These are phyloP conservation scores for Leccinum barrowsii DNA, from an alignment of 768 basidiomycete genomes.

Conservation along the genomic window DNA sequence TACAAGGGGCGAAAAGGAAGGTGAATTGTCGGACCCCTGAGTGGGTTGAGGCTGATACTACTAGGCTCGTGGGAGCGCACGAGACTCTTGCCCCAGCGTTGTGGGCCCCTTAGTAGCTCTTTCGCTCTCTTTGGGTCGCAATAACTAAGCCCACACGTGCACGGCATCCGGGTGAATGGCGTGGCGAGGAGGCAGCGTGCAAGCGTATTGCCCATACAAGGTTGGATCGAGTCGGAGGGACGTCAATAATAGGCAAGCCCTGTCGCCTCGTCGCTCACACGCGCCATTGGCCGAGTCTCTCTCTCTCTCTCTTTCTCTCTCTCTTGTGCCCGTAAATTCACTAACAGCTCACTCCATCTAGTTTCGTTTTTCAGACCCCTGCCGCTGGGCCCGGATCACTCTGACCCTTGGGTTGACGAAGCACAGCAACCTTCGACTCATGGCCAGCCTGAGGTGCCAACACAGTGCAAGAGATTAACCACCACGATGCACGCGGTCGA, in stretches of 20 bases:
- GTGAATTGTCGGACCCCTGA: constrained; percentile 27
- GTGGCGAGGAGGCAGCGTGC: constrained; percentile 14
- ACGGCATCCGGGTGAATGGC: background rate
- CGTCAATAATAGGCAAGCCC: background rate
- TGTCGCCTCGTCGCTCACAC: constrained; percentile 28
- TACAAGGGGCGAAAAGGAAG: constrained; percentile 16
- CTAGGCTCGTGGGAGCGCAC: constrained; percentile 25
- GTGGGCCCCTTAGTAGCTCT: background rate
- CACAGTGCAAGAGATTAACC: constrained; percentile 22
- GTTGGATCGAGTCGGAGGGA: constrained; percentile 7
- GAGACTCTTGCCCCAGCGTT: background rate
- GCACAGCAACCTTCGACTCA: background rate
- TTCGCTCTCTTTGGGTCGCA: background rate
- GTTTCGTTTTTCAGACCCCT: background rate
- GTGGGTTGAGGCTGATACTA: constrained; percentile 23
- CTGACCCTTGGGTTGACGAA: constrained; percentile 1
- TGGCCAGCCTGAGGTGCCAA: background rate
- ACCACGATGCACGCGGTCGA: constrained; percentile 23
- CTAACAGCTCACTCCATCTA: constrained; percentile 14
- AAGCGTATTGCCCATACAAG: constrained; percentile 7
- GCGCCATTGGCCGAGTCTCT: constrained; percentile 2
- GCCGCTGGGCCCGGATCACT: constrained; percentile 13
- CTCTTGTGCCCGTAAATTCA: background rate
- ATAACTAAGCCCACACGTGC: constrained; percentile 3
- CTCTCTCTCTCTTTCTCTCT: background rate